A percentile compares a stretch with the other conserved stretches of the same genome.
phyloP scores from a whole-genome alignment of 768 basidiomycete genomes.

The Asterophora parasitica region DNA sequence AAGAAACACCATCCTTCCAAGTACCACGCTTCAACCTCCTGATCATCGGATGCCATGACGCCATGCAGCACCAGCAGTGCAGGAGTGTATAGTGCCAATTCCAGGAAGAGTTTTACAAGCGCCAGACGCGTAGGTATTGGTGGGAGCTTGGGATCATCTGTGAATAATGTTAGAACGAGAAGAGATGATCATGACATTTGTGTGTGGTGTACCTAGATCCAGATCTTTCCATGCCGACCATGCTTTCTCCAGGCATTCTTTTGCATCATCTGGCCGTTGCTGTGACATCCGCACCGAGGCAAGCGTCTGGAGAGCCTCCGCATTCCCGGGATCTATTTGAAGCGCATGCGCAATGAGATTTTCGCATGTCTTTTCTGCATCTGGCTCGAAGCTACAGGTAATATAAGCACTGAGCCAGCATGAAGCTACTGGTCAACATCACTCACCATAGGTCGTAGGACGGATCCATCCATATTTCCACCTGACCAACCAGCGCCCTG shows the following conservation, averaged over 20 bases:
- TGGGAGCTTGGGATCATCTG: constrained; percentile 67
- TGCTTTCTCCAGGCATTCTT: constrained; percentile 57
- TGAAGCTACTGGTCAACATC: neutral
- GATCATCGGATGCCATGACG: constrained; percentile 75
- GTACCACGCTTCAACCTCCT: constrained; percentile 91
- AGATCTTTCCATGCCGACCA: constrained; percentile 70
- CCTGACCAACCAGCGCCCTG: constrained; percentile 79
- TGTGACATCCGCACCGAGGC: constrained; percentile 90
- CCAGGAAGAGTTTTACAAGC: constrained; percentile 79
- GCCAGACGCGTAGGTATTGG: constrained; percentile 66
- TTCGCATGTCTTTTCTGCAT: constrained; percentile 81
- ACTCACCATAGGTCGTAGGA: constrained; percentile 80
- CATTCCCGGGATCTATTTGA: constrained; percentile 65
- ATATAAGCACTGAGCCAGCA: constrained; percentile 1
- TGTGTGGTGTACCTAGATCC: constrained; percentile 36
- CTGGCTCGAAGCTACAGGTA: constrained; percentile 63
- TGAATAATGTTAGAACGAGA: neutral
- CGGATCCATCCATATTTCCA: constrained; percentile 96
- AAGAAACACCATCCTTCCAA: constrained; percentile 94
- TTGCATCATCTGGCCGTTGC: constrained; percentile 77
- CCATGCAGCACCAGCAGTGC: constrained; percentile 76
- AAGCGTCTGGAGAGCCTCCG: constrained; percentile 74
- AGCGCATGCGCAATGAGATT: constrained; percentile 69
- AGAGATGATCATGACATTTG: neutral
- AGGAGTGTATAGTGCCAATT: constrained; percentile 63